A percentile compares a stretch with the other conserved stretches of the same genome.
These are phyloP conservation scores for Pulicaria dysenterica DNA, from an alignment of 129 eudicot species.

Conservation along the genomic window DNA sequence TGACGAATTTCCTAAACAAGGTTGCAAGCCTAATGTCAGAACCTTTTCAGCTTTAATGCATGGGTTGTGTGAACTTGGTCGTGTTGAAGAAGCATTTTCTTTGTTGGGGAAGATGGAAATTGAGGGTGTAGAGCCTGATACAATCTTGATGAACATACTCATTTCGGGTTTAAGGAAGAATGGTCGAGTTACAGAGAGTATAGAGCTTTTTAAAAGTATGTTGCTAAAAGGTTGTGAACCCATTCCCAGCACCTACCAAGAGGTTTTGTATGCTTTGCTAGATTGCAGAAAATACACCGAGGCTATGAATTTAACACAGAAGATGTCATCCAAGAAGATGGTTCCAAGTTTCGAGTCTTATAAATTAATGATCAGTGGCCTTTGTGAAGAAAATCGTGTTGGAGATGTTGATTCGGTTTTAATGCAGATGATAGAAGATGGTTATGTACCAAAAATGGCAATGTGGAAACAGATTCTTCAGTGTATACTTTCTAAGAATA, in stretches of 20 bases:
- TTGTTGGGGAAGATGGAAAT: slow-evolving; percentile 62
- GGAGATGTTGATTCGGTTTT: slow-evolving; percentile 68
- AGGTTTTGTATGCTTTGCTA: slow-evolving; percentile 71
- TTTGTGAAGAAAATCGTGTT: slow-evolving; percentile 48
- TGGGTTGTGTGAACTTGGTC: slow-evolving; percentile 55
- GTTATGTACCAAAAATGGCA: slow-evolving; percentile 66
- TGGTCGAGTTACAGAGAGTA: slow-evolving; percentile 53
- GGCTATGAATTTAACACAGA: slow-evolving; percentile 47
- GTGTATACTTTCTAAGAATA: slow-evolving; percentile 38
- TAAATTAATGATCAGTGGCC: slow-evolving; percentile 40
- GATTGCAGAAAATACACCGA: slow-evolving; percentile 46
- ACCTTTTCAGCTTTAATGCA: slow-evolving; percentile 76
- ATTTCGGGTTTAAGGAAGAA: slow-evolving; percentile 65
- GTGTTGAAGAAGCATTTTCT: slow-evolving; percentile 60
- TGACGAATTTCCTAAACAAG: slow-evolving; percentile 73
- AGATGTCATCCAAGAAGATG: slow-evolving; percentile 46
- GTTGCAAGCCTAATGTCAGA: slow-evolving; percentile 50
- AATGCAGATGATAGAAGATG: slow-evolving; percentile 59
- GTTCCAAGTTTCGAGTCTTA: slow-evolving; percentile 65
- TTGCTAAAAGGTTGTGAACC: slow-evolving; percentile 81
- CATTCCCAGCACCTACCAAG: slow-evolving; percentile 72
- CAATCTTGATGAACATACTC: slow-evolving; percentile 58
- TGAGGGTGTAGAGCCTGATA: slow-evolving; percentile 54
- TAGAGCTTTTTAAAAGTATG: slow-evolving; percentile 55
- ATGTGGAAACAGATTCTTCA: slow-evolving; percentile 67